Conservation (phyloP, 2,329 filamentous ascomycete genomes). For the Aureobasidium sp. region DNA sequence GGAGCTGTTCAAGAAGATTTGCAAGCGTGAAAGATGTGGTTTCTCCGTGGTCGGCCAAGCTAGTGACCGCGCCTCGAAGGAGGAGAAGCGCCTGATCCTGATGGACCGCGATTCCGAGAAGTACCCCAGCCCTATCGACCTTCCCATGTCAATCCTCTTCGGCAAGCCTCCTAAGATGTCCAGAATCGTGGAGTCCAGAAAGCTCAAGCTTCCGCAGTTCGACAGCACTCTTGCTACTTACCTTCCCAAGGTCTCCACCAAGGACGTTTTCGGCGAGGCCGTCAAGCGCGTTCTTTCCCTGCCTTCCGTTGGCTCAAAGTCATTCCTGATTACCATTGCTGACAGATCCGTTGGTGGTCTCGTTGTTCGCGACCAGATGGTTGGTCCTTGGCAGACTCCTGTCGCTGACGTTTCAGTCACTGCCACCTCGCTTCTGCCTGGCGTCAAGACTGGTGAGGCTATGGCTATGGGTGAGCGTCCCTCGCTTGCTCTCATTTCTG, state of each 20-base stretch:
- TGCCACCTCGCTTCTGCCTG: slow-evolving; percentile 65
- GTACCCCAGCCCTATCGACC: slow-evolving; percentile 71
- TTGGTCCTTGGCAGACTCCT: slow-evolving; percentile 91
- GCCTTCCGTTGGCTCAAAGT: slow-evolving; percentile 91
- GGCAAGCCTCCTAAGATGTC: slow-evolving; percentile 79
- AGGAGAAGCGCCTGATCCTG: slow-evolving; percentile 65
- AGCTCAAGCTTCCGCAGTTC: slow-evolving; percentile 60
- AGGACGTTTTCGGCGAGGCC: slow-evolving; percentile 47
- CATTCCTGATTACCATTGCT: slow-evolving; percentile 93
- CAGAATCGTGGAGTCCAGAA: slow-evolving; percentile 61
- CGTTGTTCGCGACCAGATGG: slow-evolving; percentile 85
- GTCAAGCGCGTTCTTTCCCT: slow-evolving; percentile 73
- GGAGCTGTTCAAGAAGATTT: slow-evolving; percentile 61
- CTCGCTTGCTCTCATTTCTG: slow-evolving; percentile 77
- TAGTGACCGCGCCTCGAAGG: slow-evolving; percentile 48
- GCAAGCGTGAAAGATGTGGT: slow-evolving; percentile 75
- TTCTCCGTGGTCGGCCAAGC: slow-evolving; percentile 87
- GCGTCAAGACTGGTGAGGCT: slow-evolving; percentile 76
- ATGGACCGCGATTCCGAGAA: slow-evolving; percentile 70
- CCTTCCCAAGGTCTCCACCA: slow-evolving; percentile 40
- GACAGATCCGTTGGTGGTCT: slow-evolving; percentile 88
- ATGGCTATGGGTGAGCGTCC: slow-evolving; percentile 97
- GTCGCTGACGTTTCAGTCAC: slow-evolving; percentile 93
- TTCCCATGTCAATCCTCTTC: slow-evolving; percentile 83
- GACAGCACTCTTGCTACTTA: slow-evolving; percentile 64